Base-by-base conservation (phyloP, 2,329 filamentous ascomycete species). In the Fusarium sp. region DNA sequence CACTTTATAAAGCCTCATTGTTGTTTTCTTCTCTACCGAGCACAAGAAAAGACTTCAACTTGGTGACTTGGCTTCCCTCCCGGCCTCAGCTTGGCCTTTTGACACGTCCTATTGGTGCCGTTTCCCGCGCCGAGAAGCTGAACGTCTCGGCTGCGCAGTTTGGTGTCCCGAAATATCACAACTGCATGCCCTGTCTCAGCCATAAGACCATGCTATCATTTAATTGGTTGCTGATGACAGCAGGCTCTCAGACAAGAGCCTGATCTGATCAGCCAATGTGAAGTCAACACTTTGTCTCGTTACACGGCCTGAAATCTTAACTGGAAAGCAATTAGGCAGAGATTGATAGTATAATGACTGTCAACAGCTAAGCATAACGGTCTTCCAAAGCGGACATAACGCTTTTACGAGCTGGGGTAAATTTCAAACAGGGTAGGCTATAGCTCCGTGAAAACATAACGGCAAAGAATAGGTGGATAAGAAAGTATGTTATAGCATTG, bases 401-500 rank as follows among this genome's bases (percentile, higher is more conserved):
- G 37, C 5, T 11, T n/a, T 41, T n/a, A n/a, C 4, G 16, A 41
- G 7, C 1, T 6, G 35, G 18, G 6, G 7, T 16, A n/a, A 39
- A 39, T n/a, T 8, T 39, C 35, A 9, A 8, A 39, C 3, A n/a
- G 16, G 8, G 18, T 39, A 5, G 0, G 18, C 10, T 39, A 39
- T 39, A 5, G 18, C 9, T n/a, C 2, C 18, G 9, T 11, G 18
- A 41, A 41, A 41, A 41, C 37, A 41, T 41, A 20, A 20, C 18
- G 18, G 1, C 18, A 11, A n/a, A 41, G 9, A 1, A 41, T 41
- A 7, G 1, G 6, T 0, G 1, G n/a, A 45, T 25, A 9, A 25
- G 8, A 16, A 5, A 23, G 13, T 7, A 16, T 5, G 0, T 16
- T 1, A 25, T 25, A 25, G 8, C 13, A 25, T 9, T 6, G 2